phyloP scores from a whole-genome alignment of 202 grass and related monocot genomes.

The Zizania palustris region DNA sequence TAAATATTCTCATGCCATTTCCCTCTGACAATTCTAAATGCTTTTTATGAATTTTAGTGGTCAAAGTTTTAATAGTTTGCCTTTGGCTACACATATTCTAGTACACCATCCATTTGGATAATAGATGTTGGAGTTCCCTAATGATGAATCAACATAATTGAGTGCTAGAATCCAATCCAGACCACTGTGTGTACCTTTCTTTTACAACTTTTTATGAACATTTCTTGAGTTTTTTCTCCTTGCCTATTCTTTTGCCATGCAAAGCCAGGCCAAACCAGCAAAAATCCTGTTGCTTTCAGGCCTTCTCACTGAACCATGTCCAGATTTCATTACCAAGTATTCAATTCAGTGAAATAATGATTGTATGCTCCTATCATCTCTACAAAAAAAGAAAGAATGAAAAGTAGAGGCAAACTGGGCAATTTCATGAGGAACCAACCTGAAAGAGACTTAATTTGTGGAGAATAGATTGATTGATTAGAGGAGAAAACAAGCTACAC shows the following conservation, averaged over 20 bases:
- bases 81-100: too few species aligned
- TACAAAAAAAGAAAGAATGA: background rate
- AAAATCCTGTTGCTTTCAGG: background rate
- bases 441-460: too few species aligned
- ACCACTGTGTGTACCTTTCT: background rate
- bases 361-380: background rate
- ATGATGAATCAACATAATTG: background rate
- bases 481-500: too few species aligned
- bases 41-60: too few species aligned
- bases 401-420: background rate
- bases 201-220: background rate
- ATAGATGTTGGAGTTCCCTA: background rate
- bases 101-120: too few species aligned
- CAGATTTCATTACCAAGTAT: background rate
- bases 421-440: background rate
- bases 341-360: background rate
- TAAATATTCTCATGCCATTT: too few species aligned
- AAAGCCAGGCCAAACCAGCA: background rate
- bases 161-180: background rate
- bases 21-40: background rate
- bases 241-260: background rate
- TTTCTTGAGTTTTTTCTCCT: background rate
- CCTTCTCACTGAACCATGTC: background rate
- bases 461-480: too few species aligned
- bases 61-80: too few species aligned